Conservation (phyloP, 169 alveolate species). For the Cryptosporidium parvum region DNA sequence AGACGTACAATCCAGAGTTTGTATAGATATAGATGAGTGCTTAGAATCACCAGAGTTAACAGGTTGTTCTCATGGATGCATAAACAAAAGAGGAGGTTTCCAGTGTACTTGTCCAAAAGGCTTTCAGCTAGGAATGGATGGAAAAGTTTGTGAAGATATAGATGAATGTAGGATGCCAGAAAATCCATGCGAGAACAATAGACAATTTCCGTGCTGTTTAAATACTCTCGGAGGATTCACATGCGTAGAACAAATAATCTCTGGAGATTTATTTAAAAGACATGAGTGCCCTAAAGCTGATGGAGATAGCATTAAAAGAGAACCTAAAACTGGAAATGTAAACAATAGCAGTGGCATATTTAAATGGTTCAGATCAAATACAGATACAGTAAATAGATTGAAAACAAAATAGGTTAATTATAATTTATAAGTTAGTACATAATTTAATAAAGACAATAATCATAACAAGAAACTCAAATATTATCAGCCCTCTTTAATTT, state of each 20-base stretch:
- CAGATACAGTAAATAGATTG: conserved; percentile 17
- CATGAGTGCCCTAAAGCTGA: conserved; percentile 37
- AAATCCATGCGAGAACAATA: conserved; percentile 60
- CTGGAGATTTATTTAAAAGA: conserved; percentile 49
- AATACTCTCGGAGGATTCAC: conserved; percentile 78
- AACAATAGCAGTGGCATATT: background rate
- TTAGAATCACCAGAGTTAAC: conserved; percentile 66
- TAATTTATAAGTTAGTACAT: conserved; percentile 1
- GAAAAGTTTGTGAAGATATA: conserved; percentile 78
- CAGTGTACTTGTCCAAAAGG: conserved; percentile 80
- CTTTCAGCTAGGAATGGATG: conserved; percentile 50
- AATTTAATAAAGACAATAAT: background rate
- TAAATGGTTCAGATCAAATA: conserved; percentile 1
- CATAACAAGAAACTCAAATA: background rate
- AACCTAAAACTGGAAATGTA: background rate
- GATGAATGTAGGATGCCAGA: conserved; percentile 80
- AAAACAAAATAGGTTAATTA: conserved; percentile 5
- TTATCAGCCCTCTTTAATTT: background rate
- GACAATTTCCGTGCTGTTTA: conserved; percentile 76
- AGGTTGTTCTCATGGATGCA: conserved; percentile 75
- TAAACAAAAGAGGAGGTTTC: conserved; percentile 62
- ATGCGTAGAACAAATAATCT: conserved; percentile 75
- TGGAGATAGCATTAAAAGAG: background rate
- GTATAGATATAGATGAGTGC: conserved; percentile 82
- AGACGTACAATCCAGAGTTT: conserved; percentile 48